These are phyloP conservation scores for Aegilops umbellulata DNA, from an alignment of 176 grass and related monocot genomes.

Conservation along the genomic window DNA sequence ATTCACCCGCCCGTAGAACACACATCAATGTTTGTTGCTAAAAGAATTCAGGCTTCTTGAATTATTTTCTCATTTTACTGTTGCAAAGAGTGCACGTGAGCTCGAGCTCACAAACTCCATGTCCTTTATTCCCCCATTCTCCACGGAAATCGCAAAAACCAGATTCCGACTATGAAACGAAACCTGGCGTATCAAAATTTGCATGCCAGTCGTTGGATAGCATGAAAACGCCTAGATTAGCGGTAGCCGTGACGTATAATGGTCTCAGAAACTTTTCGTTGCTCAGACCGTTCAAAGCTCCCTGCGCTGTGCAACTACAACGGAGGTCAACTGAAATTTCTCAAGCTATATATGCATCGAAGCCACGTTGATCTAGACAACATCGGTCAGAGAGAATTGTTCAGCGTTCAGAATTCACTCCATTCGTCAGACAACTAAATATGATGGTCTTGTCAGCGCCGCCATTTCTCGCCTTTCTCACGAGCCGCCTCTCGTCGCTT, in stretches of 20 bases:
- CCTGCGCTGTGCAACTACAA: not conserved
- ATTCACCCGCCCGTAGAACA: no score
- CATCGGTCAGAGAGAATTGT: not conserved
- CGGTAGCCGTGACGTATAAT: not conserved
- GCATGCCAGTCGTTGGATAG: no score
- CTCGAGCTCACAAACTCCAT: no score
- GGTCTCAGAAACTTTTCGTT: not conserved
- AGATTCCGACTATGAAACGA: no score
- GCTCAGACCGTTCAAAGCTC: not conserved
- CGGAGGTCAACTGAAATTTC: not conserved
- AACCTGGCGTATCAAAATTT: no score
- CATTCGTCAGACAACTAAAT: not conserved
- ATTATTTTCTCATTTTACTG: no score
- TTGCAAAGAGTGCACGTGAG: no score
- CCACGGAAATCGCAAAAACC: no score
- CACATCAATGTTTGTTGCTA: no score
- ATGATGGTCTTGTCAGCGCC: not conserved
- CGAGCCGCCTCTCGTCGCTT: not conserved
- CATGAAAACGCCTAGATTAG: no score
- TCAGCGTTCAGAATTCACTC: not conserved
- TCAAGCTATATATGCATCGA: not conserved
- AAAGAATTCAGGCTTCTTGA: no score
- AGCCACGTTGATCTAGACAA: not conserved
- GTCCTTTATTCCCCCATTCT: no score
- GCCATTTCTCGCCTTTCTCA: not conserved